phyloP scores from a whole-genome alignment of 495 filamentous ascomycete genomes.

The Neurospora sp. region DNA sequence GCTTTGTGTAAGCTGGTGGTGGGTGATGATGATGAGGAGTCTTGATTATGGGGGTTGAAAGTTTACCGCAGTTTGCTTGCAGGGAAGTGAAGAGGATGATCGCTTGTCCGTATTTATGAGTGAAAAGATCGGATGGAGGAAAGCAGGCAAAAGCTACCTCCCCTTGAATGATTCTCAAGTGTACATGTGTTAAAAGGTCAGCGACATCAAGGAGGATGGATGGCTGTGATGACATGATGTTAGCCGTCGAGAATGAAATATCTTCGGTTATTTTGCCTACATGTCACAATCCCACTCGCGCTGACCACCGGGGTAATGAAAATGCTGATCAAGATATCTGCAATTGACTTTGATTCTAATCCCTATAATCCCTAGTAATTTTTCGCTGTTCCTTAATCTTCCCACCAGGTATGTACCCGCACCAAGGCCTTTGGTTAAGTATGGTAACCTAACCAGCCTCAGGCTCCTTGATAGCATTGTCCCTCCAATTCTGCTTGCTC shows the following conservation, averaged over 20 bases:
- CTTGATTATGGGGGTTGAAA: background rate
- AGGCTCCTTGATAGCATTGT: background rate
- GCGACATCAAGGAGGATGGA: background rate
- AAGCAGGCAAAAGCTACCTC: background rate
- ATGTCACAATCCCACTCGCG: background rate
- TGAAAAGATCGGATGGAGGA: too few species aligned
- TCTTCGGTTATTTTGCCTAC: background rate
- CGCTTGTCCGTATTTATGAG: background rate
- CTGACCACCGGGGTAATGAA: background rate
- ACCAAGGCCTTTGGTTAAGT: background rate
- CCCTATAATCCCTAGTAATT: background rate
- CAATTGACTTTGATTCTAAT: background rate
- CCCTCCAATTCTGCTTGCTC: too few species aligned
- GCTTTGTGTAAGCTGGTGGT: slow-evolving; percentile 16
- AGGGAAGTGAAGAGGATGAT: background rate
- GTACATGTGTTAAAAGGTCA: background rate
- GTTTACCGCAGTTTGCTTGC: background rate
- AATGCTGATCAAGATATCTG: background rate
- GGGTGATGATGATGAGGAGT: background rate
- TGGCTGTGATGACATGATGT: background rate
- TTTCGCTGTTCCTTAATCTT: background rate
- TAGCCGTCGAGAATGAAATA: background rate
- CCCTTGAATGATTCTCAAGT: background rate
- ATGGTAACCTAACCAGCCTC: background rate
- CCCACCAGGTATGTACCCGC: background rate